These are phyloP conservation scores for Aspergillus asperescens DNA, from an alignment of 495 filamentous ascomycete genomes.

Conservation along the genomic window DNA sequence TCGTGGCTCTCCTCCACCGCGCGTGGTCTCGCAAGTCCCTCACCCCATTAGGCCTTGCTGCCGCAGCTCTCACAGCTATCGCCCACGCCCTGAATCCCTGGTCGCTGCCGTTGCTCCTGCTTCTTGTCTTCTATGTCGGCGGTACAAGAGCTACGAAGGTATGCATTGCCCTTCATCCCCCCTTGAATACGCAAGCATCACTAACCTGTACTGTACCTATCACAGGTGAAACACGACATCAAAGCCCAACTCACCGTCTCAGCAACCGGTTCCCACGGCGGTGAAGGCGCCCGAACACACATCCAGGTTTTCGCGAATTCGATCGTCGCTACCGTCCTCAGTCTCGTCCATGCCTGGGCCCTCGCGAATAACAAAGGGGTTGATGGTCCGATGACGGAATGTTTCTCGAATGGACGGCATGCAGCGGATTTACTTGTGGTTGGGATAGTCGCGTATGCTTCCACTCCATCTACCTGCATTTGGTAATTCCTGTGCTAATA, in stretches of 20 bases:
- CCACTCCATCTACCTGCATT: not conserved
- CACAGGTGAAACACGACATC: conserved; percentile 75
- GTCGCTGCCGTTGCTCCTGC: conserved; percentile 77
- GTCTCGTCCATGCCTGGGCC: conserved; percentile 63
- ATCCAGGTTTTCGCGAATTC: conserved; percentile 92
- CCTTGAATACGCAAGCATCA: too few relatives aligned
- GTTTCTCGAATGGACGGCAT: conserved; percentile 33
- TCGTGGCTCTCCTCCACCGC: conserved; percentile 56
- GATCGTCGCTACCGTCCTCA: conserved; percentile 65
- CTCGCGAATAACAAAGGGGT: conserved; percentile 31
- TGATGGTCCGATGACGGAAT: conserved; percentile 19
- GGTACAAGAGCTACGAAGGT: conserved; percentile 83
- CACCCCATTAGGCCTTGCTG: conserved; percentile 61
- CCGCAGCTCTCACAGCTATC: conserved; percentile 63
- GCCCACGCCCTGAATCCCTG: conserved; percentile 86
- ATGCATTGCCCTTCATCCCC: not conserved
- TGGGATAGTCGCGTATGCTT: conserved; percentile 48
- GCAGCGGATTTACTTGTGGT: conserved; percentile 49
- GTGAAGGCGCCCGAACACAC: conserved; percentile 76
- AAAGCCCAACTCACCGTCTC: conserved; percentile 78
- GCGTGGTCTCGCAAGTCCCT: conserved; percentile 68
- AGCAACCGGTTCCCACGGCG: conserved; percentile 62
- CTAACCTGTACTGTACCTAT: not conserved
- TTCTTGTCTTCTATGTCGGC: conserved; percentile 80
- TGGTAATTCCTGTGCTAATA: not conserved